A percentile compares a stretch with the other conserved stretches of the same genome.
These are phyloP conservation scores for Rehmannia glutinosa DNA, from an alignment of 257 asterid genomes.

Conservation along the genomic window DNA sequence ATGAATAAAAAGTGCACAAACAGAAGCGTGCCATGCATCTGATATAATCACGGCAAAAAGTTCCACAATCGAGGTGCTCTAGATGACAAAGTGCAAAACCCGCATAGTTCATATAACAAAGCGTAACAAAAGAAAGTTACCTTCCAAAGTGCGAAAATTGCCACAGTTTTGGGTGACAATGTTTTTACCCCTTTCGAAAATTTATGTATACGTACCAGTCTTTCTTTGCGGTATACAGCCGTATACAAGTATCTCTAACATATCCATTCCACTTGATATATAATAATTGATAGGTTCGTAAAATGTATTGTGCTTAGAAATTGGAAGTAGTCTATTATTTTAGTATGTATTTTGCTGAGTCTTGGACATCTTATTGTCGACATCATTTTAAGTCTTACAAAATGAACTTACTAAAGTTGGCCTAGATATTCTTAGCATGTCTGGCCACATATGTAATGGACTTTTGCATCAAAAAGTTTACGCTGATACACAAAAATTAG, in stretches of 20 bases:
- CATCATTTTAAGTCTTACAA: background rate
- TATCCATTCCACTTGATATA: background rate
- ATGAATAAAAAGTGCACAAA: no score
- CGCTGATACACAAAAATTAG: background rate
- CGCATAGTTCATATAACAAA: no score
- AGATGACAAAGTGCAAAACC: no score
- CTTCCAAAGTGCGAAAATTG: no score
- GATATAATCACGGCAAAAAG: no score
- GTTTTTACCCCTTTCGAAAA: no score
- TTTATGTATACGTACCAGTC: background rate
- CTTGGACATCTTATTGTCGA: background rate
- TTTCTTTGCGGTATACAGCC: background rate
- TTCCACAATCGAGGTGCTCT: no score
- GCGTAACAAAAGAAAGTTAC: no score
- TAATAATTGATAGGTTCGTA: background rate
- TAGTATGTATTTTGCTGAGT: background rate
- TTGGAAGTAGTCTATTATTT: background rate
- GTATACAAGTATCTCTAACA: background rate
- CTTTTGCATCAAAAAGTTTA: background rate
- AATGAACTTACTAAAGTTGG: background rate
- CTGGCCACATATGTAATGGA: background rate
- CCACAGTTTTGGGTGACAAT: no score
- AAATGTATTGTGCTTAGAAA: background rate
- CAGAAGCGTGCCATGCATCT: no score
- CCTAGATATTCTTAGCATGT: background rate